A percentile compares a stretch with the other conserved stretches of the same genome.
Evolutionary conservation across 805 yeast genomes (phyloP).

Genomic region (Schwanniomyces vanrijiae): DNA sequence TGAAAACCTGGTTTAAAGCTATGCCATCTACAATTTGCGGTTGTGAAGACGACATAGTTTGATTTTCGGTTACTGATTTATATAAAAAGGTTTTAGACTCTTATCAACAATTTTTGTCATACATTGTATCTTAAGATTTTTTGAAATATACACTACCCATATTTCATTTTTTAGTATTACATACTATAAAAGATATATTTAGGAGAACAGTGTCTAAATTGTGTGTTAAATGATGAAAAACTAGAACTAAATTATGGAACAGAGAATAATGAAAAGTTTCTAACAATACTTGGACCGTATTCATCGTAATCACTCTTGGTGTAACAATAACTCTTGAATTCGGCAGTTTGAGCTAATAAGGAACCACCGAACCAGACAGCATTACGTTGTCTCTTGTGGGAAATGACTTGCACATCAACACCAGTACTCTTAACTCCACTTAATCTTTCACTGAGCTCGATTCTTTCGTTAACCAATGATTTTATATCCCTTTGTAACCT

Average conservation of each 20-base stretch:
- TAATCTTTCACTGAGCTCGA: conserved; percentile 72
- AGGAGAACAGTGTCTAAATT: too few relatives aligned
- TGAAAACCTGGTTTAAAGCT: conserved; percentile 52
- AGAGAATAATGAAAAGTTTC: conserved; percentile 92
- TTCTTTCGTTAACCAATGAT: conserved; percentile 83
- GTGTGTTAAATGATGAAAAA: not conserved
- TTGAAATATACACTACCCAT: not conserved
- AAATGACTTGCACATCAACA: conserved; percentile 93
- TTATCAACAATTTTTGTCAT: not conserved
- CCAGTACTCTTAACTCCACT: conserved; percentile 84
- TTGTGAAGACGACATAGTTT: conserved; percentile 24
- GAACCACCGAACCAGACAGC: conserved; percentile 99
- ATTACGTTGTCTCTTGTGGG: conserved; percentile 95
- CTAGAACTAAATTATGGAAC: conserved; percentile 55
- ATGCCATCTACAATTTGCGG: conserved; percentile 46
- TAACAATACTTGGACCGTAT: conserved; percentile 94
- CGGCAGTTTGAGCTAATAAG: conserved; percentile 93
- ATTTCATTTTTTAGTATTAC: too few relatives aligned
- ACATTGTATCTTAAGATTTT: not conserved
- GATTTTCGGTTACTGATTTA: not conserved
- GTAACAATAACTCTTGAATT: conserved; percentile 93
- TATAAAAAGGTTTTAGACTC: not conserved
- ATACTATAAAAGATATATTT: too few relatives aligned
- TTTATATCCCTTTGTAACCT: conserved; percentile 94
- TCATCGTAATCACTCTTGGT: conserved; percentile 97